phyloP scores from a whole-genome alignment of 495 filamentous ascomycete genomes.

The Annulohypoxylon stygium region DNA sequence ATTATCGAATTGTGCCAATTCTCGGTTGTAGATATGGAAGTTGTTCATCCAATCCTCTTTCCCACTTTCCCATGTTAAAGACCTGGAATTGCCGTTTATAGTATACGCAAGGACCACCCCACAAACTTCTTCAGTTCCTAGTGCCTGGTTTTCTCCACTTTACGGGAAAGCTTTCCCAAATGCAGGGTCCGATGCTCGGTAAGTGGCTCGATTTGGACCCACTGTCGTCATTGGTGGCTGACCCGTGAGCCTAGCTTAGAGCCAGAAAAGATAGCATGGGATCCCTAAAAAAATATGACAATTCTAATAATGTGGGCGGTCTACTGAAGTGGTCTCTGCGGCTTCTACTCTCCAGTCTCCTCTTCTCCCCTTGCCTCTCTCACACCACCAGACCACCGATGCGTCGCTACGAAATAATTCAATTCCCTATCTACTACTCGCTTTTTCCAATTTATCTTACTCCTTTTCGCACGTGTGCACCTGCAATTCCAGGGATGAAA shows the following conservation, averaged over 20 bases:
- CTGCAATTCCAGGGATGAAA: conserved; percentile 41
- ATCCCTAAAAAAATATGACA: conserved; percentile 40
- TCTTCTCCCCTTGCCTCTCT: conserved; percentile 14
- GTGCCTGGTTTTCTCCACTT: conserved; percentile 36
- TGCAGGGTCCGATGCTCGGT: conserved; percentile 55
- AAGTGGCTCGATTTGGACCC: conserved; percentile 44
- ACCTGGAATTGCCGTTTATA: conserved; percentile 18
- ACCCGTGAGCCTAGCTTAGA: conserved; percentile 16
- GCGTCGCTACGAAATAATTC: conserved; percentile 27
- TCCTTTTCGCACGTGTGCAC: conserved; percentile 4
- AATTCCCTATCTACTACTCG: conserved; percentile 30
- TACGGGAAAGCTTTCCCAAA: conserved; percentile 33
- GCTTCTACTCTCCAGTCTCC: conserved; percentile 8
- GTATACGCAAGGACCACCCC: conserved; percentile 42
- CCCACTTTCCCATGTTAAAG: conserved; percentile 2
- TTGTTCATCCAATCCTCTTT: conserved; percentile 1
- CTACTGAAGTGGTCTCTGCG: conserved; percentile 41
- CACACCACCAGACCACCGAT: conserved; percentile 39
- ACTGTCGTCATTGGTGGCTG: conserved; percentile 51
- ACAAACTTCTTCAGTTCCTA: conserved; percentile 10
- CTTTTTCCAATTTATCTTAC: conserved; percentile 10
- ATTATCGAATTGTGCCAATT: background rate
- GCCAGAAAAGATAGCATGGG: conserved; percentile 38
- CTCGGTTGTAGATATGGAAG: background rate
- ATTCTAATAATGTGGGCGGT: conserved; percentile 42